Conservation (phyloP, 768 basidiomycete genomes). For the Mycena crocata region DNA sequence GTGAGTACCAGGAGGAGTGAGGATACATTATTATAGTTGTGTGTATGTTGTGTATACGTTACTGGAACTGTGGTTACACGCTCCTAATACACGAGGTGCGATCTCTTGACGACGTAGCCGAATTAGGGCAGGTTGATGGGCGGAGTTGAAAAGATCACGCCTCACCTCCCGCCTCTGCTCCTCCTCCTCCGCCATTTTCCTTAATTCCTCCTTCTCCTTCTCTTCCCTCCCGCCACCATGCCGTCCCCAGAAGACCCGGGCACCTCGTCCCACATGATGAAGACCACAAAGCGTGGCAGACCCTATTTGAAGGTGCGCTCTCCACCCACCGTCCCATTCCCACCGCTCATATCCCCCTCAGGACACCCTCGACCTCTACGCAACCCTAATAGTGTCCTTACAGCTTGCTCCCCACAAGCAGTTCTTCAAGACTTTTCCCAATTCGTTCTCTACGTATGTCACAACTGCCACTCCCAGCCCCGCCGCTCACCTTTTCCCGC, state of each 20-base stretch:
- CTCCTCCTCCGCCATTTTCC: slow-evolving; percentile 38
- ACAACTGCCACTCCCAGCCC: slow-evolving; percentile 23
- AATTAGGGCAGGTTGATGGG: too few relatives aligned
- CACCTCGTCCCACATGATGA: slow-evolving; percentile 95
- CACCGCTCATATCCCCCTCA: slow-evolving; percentile 44
- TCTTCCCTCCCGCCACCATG: slow-evolving; percentile 49
- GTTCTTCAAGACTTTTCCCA: slow-evolving; percentile 94
- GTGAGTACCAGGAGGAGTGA: too few relatives aligned
- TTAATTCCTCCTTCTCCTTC: slow-evolving; percentile 45
- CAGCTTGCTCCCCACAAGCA: slow-evolving; percentile 91
- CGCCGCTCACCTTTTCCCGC: slow-evolving; percentile 26
- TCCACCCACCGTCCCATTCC: slow-evolving; percentile 31
- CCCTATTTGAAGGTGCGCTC: slow-evolving; percentile 87
- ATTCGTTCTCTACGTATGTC: slow-evolving; percentile 95
- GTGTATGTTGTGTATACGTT: too few relatives aligned
- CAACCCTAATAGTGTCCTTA: slow-evolving; percentile 94
- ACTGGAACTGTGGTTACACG: too few relatives aligned
- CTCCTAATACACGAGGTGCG: too few relatives aligned
- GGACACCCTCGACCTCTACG: slow-evolving; percentile 99
- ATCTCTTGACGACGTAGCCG: too few relatives aligned
- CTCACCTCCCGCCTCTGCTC: not conserved
- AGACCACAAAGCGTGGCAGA: slow-evolving; percentile 95
- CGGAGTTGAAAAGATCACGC: too few relatives aligned
- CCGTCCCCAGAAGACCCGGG: slow-evolving; percentile 62
- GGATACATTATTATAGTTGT: too few relatives aligned